Evolutionary conservation across 306 rosid species (phyloP), one percentile per base, ranked within the genome.

Genomic region (Albizia julibrissin): DNA sequence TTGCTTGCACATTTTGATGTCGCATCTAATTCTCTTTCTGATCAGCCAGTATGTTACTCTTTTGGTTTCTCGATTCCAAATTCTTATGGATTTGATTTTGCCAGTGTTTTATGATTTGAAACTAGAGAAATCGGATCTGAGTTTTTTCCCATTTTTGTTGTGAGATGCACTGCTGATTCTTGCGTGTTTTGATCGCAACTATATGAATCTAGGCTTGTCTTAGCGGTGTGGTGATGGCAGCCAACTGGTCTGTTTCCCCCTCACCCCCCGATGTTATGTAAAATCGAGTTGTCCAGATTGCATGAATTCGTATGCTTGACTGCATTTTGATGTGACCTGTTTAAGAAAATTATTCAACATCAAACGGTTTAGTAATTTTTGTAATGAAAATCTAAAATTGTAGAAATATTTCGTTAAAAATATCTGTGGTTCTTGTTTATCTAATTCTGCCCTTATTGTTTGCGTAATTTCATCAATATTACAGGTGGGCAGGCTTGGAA

Each of bases 401-500:
- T 31, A 26, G 43, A 15, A 78, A 54, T 27, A 76, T 46, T 4
- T 75, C 3, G 8, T 42, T 52, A 10, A 47, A 76, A 33, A 62
- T 0, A 46, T 24, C 42, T 65, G 72, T 0, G 22, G 49, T 65
- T 77, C 13, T 0, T 58, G 74, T 71, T 52, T 46, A 66, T 80
- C 59, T 77, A 10, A 33, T 68, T 59, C 44, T 33, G n/a, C n/a
- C n/a, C 31, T 69, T 84, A 14, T 74, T 69, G 56, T 75, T 43
- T 79, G 80, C 77, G 61, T 75, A 69, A 70, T 68, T 46, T 78
- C 46, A 22, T 82, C 33, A 72, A 40, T 78, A 42, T 77, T 88
- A 69, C 91, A 95, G 99, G 97, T 93, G 83, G 85, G 76, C 56
- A 86, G 64, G 83, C 85, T 89, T 72, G 86, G 81, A 75, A 91